Evolutionary conservation across 139 green algal genomes (phyloP).

Genomic region (Coccomyxa sp.): DNA sequence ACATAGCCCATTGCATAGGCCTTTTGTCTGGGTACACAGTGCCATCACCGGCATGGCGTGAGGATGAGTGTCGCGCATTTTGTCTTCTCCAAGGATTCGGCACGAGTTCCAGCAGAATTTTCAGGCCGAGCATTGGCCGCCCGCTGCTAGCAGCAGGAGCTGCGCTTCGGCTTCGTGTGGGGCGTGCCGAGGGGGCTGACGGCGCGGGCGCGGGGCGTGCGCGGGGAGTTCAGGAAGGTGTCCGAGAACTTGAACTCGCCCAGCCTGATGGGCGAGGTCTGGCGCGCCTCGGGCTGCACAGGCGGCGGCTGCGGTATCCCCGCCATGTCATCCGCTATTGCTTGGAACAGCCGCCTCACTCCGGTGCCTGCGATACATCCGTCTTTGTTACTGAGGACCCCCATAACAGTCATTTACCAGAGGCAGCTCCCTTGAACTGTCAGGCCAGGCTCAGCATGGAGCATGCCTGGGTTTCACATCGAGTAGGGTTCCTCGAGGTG

Average conservation of each 20-base stretch:
- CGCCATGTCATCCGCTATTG: conserved; percentile 14
- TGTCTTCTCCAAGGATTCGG: too few species aligned
- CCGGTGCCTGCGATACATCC: background rate
- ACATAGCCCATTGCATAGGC: too few species aligned
- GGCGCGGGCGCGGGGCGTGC: background rate
- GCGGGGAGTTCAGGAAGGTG: too few species aligned
- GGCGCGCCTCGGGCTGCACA: background rate
- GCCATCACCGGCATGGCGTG: too few species aligned
- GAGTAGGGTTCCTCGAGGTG: background rate
- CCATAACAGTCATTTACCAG: background rate
- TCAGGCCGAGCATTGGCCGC: too few species aligned
- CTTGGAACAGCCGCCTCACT: background rate
- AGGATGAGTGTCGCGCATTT: too few species aligned
- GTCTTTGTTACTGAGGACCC: background rate
- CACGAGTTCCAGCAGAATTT: too few species aligned
- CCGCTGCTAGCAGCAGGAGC: conserved; percentile 5
- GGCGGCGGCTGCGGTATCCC: background rate
- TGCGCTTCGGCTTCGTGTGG: background rate
- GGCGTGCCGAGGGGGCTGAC: background rate
- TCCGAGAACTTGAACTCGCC: background rate
- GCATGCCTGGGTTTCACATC: background rate
- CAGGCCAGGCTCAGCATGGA: background rate
- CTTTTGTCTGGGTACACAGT: too few species aligned
- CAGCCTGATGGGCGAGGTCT: background rate
- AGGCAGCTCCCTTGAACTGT: background rate